Percentiles rank a stretch among this genome's conserved stretches.
Conservation (phyloP, 306 rosid genomes). For the Vicia villosa region DNA sequence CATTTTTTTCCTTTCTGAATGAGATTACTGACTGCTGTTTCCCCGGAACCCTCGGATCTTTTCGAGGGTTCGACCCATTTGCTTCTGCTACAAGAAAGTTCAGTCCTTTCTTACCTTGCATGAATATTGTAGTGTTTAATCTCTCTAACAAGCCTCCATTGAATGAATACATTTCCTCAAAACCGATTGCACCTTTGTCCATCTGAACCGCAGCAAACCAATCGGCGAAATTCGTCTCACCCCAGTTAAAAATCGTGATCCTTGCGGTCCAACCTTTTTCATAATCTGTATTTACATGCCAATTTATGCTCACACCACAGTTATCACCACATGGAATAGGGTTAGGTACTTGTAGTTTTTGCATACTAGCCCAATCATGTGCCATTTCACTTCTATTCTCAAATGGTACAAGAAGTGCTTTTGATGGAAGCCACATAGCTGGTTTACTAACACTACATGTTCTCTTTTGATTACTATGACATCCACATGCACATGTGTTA, state of each 20-base stretch:
- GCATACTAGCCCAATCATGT: slow-evolving; percentile 63
- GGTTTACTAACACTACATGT: slow-evolving; percentile 65
- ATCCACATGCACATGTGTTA: slow-evolving; percentile 93
- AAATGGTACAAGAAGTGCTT: slow-evolving; percentile 81
- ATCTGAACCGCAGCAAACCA: slow-evolving; percentile 87
- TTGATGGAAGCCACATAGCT: slow-evolving; percentile 82
- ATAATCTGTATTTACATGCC: slow-evolving; percentile 80
- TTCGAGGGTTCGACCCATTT: slow-evolving; percentile 61
- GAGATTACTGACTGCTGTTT: slow-evolving; percentile 84
- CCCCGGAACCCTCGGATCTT: slow-evolving; percentile 87
- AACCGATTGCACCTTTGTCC: slow-evolving; percentile 80
- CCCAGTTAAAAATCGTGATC: slow-evolving; percentile 91
- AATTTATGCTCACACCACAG: slow-evolving; percentile 85
- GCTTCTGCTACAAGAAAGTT: slow-evolving; percentile 78
- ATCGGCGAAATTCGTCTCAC: slow-evolving; percentile 62
- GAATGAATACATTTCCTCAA: slow-evolving; percentile 79
- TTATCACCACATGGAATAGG: slow-evolving; percentile 88
- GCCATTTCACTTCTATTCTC: slow-evolving; percentile 65
- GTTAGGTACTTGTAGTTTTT: slow-evolving; percentile 51
- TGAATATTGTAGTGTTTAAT: slow-evolving; percentile 61
- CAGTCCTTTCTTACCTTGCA: slow-evolving; percentile 80
- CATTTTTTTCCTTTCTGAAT: slow-evolving; percentile 67
- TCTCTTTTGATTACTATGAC: slow-evolving; percentile 46
- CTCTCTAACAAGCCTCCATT: slow-evolving; percentile 57
- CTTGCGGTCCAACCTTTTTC: slow-evolving; percentile 83